A percentile compares a stretch with the other conserved stretches of the same genome.
Evolutionary conservation across 2,329 filamentous ascomycete genomes (phyloP).

Genomic region (Verticillium klebahnii): DNA sequence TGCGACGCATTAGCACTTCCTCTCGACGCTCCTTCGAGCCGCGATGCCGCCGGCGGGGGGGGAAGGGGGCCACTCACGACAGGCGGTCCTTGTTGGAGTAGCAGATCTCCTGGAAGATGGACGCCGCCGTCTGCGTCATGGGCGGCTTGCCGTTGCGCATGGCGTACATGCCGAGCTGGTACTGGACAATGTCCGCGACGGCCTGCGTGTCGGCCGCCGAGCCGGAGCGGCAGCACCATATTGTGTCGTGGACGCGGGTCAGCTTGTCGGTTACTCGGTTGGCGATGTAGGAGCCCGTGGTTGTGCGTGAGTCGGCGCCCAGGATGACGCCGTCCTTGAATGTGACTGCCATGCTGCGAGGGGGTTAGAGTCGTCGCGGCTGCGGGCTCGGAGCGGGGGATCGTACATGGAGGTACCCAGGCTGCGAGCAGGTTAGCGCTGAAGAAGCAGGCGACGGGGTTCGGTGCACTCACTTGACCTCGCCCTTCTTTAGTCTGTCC

Average conservation of each 20-base stretch:
- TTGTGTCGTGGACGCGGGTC: slow-evolving; percentile 96
- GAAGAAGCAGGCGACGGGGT: neutral
- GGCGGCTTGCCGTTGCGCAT: slow-evolving; percentile 86
- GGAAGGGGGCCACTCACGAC: slow-evolving; percentile 53
- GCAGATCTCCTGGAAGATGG: slow-evolving; percentile 96
- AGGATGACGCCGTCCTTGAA: slow-evolving; percentile 98
- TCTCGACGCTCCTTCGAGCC: neutral
- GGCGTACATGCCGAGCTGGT: slow-evolving; percentile 89
- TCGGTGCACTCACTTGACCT: slow-evolving; percentile 78
- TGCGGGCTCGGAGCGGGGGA: slow-evolving; percentile 2
- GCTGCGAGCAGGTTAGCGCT: slow-evolving; percentile 44
- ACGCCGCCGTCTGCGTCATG: slow-evolving; percentile 90
- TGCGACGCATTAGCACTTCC: slow-evolving; percentile 27
- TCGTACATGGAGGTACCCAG: slow-evolving; percentile 94
- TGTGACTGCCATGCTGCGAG: slow-evolving; percentile 87
- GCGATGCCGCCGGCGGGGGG: neutral
- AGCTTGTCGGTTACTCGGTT: slow-evolving; percentile 99
- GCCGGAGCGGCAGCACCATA: slow-evolving; percentile 98
- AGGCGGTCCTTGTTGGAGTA: slow-evolving; percentile 95
- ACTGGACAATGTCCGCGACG: slow-evolving; percentile 95
- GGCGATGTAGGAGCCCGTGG: slow-evolving; percentile 95
- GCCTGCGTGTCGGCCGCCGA: slow-evolving; percentile 97
- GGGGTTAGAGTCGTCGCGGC: slow-evolving; percentile 19
- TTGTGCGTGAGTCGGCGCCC: slow-evolving; percentile 95
- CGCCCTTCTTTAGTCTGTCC: slow-evolving; percentile 96